These are phyloP conservation scores for Suhomyces vadensis DNA, from an alignment of 805 yeast species.

Conservation along the genomic window DNA sequence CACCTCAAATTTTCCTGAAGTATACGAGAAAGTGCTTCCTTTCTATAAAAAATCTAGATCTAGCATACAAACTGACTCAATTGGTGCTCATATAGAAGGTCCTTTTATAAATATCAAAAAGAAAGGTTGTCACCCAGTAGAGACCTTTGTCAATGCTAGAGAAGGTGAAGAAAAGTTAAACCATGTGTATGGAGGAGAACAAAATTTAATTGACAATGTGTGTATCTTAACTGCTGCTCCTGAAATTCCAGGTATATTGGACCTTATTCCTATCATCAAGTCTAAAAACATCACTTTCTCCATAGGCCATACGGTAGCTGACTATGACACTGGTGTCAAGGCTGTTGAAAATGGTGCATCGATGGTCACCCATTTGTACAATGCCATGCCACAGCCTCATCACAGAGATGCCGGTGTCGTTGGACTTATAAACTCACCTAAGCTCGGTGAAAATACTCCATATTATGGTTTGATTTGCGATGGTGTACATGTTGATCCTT, in stretches of 20 bases:
- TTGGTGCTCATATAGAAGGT: conserved; percentile 64
- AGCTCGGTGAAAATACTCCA: conserved; percentile 32
- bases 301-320: conserved; percentile 50
- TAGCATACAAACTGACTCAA: conserved; percentile 38
- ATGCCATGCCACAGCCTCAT: conserved; percentile 64
- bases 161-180: conserved; percentile 30
- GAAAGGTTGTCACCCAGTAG: conserved; percentile 53
- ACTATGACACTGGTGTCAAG: conserved; percentile 36
- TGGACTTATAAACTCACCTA: conserved; percentile 45
- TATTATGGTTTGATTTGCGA: conserved; percentile 57
- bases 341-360: conserved; percentile 54
- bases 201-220: conserved; percentile 34
- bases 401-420: conserved; percentile 59
- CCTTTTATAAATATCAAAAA: conserved; percentile 52
- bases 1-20: conserved; percentile 51
- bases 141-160: conserved; percentile 42
- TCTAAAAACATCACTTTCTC: conserved; percentile 40
- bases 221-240: conserved; percentile 54
- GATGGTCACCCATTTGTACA: conserved; percentile 62
- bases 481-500: conserved; percentile 60
- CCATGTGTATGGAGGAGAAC: conserved; percentile 38
- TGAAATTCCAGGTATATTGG: conserved; percentile 48
- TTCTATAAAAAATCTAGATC: conserved; percentile 37
- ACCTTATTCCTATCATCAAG: conserved; percentile 38
- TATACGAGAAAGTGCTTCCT: conserved; percentile 50